Evolutionary conservation across 192 early-diverging fungal species (phyloP).

Genomic region (Mortierella antarctica): DNA sequence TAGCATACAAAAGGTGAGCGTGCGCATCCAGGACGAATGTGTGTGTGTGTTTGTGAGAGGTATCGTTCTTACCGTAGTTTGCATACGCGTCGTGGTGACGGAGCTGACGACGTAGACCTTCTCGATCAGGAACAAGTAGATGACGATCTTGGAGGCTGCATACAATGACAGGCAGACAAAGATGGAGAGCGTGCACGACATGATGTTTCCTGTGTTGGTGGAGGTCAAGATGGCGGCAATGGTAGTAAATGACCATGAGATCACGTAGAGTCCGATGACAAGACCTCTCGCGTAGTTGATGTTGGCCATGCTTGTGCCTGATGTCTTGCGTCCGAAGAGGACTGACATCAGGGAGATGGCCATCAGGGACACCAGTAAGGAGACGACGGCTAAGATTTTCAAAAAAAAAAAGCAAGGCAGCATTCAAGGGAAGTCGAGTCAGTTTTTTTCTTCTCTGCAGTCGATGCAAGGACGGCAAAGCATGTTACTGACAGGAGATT

Average conservation of each 20-base stretch:
- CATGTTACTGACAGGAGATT: not conserved
- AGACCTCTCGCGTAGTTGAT: constrained; percentile 58
- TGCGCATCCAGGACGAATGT: not conserved
- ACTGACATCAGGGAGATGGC: constrained; percentile 55
- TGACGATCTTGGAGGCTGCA: constrained; percentile 53
- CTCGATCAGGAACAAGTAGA: constrained; percentile 63
- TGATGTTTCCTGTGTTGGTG: constrained; percentile 55
- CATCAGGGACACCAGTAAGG: constrained; percentile 48
- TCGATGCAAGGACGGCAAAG: not conserved
- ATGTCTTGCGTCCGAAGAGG: constrained; percentile 56
- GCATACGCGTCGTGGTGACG: constrained; percentile 31
- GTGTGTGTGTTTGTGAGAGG: too few relatives aligned
- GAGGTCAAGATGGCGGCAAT: constrained; percentile 53
- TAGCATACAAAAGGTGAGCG: not conserved
- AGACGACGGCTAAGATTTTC: constrained; percentile 29
- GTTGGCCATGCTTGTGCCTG: constrained; percentile 42
- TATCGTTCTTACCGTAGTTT: constrained; percentile 29
- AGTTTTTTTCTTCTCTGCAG: not conserved
- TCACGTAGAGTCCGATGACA: constrained; percentile 53
- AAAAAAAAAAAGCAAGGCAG: not conserved
- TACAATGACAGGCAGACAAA: constrained; percentile 55
- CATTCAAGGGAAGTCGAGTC: not conserved
- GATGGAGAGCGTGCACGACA: constrained; percentile 53
- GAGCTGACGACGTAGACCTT: constrained; percentile 43
- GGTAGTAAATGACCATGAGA: constrained; percentile 58